Evolutionary conservation across 2,329 filamentous ascomycete genomes (phyloP).

Genomic region (Leptographium flavum): DNA sequence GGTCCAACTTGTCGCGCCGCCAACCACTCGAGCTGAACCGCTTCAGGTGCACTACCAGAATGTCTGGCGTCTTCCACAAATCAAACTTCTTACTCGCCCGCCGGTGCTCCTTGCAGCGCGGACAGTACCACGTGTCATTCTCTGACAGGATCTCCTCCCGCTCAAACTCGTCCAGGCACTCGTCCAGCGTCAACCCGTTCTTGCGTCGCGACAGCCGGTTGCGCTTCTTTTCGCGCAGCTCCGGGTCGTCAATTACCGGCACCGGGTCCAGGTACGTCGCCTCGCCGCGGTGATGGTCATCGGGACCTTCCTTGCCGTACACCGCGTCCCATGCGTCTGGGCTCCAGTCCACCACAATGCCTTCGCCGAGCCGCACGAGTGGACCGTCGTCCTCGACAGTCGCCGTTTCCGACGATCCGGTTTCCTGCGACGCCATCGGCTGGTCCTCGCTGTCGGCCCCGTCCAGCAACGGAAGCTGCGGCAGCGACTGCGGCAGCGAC

Average conservation of each 20-base stretch:
- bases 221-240: slow-evolving; percentile 48
- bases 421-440: background rate
- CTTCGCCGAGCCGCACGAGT: slow-evolving; percentile 68
- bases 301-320: slow-evolving; percentile 38
- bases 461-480: background rate
- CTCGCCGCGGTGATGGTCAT: slow-evolving; percentile 40
- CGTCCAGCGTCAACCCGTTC: slow-evolving; percentile 69
- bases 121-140: slow-evolving; percentile 96
- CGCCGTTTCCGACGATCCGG: slow-evolving; percentile 1
- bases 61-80: slow-evolving; percentile 92
- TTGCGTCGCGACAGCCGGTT: slow-evolving; percentile 52
- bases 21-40: slow-evolving; percentile 76
- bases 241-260: slow-evolving; percentile 34
- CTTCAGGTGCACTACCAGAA: slow-evolving; percentile 89
- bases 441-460: background rate
- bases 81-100: slow-evolving; percentile 93
- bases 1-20: slow-evolving; percentile 82
- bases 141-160: slow-evolving; percentile 88
- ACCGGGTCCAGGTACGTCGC: slow-evolving; percentile 43
- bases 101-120: slow-evolving; percentile 83
- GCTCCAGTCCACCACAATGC: slow-evolving; percentile 76
- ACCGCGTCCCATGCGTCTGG: slow-evolving; percentile 54
- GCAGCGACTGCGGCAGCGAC: background rate
- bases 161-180: slow-evolving; percentile 89
- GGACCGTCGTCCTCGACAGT: slow-evolving; percentile 36